Percentiles rank a stretch among this genome's conserved stretches.
These are phyloP conservation scores for Boechera retrofracta DNA, from an alignment of 345 rosid genomes.

Conservation along the genomic window DNA sequence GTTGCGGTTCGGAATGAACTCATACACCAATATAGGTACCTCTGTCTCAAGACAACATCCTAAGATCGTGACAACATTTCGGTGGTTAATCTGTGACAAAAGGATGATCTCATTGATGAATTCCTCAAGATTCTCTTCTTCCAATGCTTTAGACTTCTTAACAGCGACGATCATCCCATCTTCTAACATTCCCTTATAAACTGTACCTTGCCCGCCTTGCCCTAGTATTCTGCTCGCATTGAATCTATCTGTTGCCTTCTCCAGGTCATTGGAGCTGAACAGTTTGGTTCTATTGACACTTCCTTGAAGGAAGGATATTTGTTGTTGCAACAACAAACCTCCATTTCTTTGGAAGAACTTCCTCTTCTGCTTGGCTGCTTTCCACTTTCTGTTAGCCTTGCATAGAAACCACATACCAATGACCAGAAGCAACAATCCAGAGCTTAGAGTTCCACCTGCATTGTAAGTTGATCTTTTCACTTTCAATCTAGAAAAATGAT, in stretches of 20 bases:
- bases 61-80: slow-evolving; percentile 50
- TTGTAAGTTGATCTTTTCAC: slow-evolving; percentile 13
- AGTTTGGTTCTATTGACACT: slow-evolving; percentile 35
- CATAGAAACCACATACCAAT: slow-evolving; percentile 12
- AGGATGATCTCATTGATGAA: slow-evolving; percentile 58
- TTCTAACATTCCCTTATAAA: slow-evolving; percentile 47
- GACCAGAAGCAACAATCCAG: slow-evolving; percentile 30
- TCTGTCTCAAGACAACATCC: slow-evolving; percentile 61
- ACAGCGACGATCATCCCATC: slow-evolving; percentile 48
- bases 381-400: slow-evolving; percentile 12
- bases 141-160: slow-evolving; percentile 51
- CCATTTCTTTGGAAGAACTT: slow-evolving; percentile 44
- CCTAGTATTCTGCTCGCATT: slow-evolving; percentile 25
- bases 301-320: slow-evolving; percentile 30
- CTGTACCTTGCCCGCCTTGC: slow-evolving; percentile 44
- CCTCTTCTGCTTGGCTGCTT: slow-evolving; percentile 22
- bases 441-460: slow-evolving; percentile 21
- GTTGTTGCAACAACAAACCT: slow-evolving; percentile 48
- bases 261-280: slow-evolving; percentile 35
- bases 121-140: slow-evolving; percentile 49
- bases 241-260: slow-evolving; percentile 33
- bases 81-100: slow-evolving; percentile 53
- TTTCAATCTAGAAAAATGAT: background rate
- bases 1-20: slow-evolving; percentile 49
- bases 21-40: slow-evolving; percentile 56